Percentiles rank a stretch among this genome's conserved stretches.
Evolutionary conservation across 169 alveolate genomes (phyloP).

Genomic region (Nephromyces sp.): DNA sequence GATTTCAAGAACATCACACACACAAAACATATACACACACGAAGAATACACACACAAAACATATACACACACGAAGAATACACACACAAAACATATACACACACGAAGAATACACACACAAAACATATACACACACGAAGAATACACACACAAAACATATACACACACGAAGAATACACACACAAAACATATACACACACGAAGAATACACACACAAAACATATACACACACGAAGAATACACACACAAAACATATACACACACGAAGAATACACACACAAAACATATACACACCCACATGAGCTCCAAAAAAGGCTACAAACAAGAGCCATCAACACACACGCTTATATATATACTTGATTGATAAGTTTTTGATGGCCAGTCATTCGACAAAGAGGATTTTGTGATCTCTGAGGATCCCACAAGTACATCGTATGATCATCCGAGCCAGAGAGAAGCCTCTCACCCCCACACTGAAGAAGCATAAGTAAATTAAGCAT

Average conservation of each 20-base stretch:
- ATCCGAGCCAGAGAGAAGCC: conserved; percentile 93
- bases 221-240: background rate
- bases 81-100: background rate
- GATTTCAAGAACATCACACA: too few relatives aligned
- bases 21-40: too few relatives aligned
- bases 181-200: background rate
- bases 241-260: background rate
- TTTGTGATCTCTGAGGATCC: conserved; percentile 43
- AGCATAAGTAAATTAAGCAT: conserved; percentile 32
- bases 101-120: background rate
- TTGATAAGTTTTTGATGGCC: conserved; percentile 94
- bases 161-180: too few relatives aligned
- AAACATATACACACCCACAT: background rate
- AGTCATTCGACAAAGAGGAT: conserved; percentile 67
- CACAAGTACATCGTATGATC: conserved; percentile 91
- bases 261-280: background rate
- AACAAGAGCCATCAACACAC: background rate
- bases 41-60: too few relatives aligned
- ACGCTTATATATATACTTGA: conserved; percentile 57
- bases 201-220: background rate
- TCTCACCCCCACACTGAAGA: conserved; percentile 75
- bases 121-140: too few relatives aligned
- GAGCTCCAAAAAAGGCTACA: background rate
- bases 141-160: background rate
- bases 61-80: too few relatives aligned